phyloP scores from a whole-genome alignment of 1,284 basidiomycete genomes.

The Pseudomicrostroma phylloplanum region DNA sequence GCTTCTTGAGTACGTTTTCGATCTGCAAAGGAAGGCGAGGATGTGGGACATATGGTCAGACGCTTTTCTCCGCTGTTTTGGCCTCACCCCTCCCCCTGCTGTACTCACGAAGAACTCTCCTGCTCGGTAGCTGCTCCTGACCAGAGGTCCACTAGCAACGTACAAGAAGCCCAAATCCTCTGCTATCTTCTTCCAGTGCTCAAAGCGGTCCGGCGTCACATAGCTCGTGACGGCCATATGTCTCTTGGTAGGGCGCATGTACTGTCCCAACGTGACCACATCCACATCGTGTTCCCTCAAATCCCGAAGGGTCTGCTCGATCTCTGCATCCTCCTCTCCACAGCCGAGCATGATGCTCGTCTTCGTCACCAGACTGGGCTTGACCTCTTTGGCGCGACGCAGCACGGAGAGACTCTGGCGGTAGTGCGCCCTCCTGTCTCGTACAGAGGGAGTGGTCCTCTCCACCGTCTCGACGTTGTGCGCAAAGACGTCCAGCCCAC shows the following conservation, averaged over 20 bases:
- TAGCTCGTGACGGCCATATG: conserved; percentile 99
- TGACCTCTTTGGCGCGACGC: conserved; percentile 58
- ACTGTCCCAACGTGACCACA: conserved; percentile 98
- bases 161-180: conserved; percentile 94
- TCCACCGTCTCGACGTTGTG: conserved; percentile 97
- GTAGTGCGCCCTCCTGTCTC: conserved; percentile 89
- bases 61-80: neutral
- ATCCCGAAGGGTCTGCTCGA: conserved; percentile 77
- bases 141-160: conserved; percentile 91
- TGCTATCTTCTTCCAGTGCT: conserved; percentile 79
- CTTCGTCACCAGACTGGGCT: conserved; percentile 84
- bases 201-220: conserved; percentile 86
- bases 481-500: conserved; percentile 93
- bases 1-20: conserved; percentile 4
- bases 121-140: conserved; percentile 92
- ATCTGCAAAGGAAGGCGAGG: neutral
- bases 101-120: conserved; percentile 50
- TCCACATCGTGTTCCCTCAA: conserved; percentile 82
- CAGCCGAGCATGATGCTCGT: conserved; percentile 98
- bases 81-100: too few relatives aligned
- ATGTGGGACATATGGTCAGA: neutral
- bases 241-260: conserved; percentile 97
- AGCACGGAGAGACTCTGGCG: conserved; percentile 80
- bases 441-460: conserved; percentile 83
- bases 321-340: conserved; percentile 78